phyloP scores from a whole-genome alignment of 2,329 filamentous ascomycete genomes.

The Curvularia lunata region DNA sequence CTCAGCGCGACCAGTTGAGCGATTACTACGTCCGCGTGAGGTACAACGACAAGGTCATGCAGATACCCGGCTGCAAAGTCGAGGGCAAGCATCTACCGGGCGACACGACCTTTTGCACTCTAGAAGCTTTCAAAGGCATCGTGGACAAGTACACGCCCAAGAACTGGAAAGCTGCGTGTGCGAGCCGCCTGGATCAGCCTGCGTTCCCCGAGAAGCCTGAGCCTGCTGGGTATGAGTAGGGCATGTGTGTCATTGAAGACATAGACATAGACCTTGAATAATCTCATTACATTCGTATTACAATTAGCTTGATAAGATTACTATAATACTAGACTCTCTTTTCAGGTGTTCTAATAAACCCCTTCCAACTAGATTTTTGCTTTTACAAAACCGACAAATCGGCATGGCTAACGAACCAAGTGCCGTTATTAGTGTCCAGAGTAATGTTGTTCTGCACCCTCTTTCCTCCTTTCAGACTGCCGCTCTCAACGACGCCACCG shows the following conservation, averaged over 20 bases:
- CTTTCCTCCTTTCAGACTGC: constrained; percentile 60
- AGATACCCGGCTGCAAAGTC: constrained; percentile 78
- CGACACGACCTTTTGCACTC: constrained; percentile 87
- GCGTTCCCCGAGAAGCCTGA: constrained; percentile 55
- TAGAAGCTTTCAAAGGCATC: constrained; percentile 91
- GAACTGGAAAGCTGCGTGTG: constrained; percentile 74
- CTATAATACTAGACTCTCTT: neutral
- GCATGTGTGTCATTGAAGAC: neutral
- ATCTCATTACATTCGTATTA: neutral
- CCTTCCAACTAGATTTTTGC: neutral
- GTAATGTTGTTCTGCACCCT: constrained; percentile 44
- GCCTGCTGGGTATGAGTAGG: constrained; percentile 40
- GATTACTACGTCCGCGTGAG: constrained; percentile 87
- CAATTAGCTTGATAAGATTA: neutral
- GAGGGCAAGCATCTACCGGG: constrained; percentile 83
- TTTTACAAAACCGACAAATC: constrained; percentile 32
- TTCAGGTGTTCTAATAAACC: neutral
- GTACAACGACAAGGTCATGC: constrained; percentile 86
- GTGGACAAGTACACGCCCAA: constrained; percentile 87
- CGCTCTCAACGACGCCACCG: constrained; percentile 61
- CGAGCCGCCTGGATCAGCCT: constrained; percentile 61
- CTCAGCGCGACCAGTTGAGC: constrained; percentile 66
- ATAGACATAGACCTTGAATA: neutral
- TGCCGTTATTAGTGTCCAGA: constrained; percentile 43
- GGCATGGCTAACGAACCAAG: constrained; percentile 43